A percentile compares a stretch with the other conserved stretches of the same genome.
Conservation (phyloP, 2,329 filamentous ascomycete genomes). For the Aspergillus sp. region DNA sequence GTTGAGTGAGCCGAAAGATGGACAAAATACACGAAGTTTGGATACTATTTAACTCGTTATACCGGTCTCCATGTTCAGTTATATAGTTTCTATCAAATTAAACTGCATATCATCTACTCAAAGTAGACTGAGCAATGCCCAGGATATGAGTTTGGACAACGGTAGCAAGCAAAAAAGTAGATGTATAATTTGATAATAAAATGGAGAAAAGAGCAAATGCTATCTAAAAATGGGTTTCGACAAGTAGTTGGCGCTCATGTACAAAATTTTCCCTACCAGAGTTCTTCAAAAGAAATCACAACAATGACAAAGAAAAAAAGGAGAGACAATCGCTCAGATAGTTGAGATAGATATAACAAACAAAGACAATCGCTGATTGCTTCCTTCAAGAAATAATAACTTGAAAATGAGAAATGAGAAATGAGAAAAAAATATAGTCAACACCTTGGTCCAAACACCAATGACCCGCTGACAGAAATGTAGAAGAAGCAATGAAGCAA, state of each 20-base stretch:
- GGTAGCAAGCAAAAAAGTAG: too few species aligned
- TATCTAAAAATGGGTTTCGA: constrained; percentile 1
- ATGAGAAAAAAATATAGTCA: constrained; percentile 1
- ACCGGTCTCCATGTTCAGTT: too few species aligned
- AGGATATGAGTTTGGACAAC: too few species aligned
- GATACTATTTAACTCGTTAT: too few species aligned
- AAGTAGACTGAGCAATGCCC: too few species aligned
- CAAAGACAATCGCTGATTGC: neutral
- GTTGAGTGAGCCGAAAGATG: too few species aligned
- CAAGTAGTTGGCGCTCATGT: constrained; percentile 11
- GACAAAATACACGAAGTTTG: too few species aligned
- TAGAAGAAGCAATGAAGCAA: neutral
- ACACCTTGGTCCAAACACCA: neutral
- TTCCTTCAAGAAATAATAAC: too few species aligned
- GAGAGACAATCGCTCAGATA: neutral
- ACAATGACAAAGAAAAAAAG: neutral
- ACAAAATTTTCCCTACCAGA: constrained; percentile 2
- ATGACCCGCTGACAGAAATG: constrained; percentile 1
- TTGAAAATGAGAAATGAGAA: neutral
- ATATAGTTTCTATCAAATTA: too few species aligned
- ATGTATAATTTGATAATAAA: too few species aligned
- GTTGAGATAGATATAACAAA: neutral
- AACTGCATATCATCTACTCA: too few species aligned
- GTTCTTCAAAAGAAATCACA: neutral
- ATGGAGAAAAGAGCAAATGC: too few species aligned